These are phyloP conservation scores for Aspergillus ostianus DNA, from an alignment of 495 filamentous ascomycete species.

Conservation along the genomic window DNA sequence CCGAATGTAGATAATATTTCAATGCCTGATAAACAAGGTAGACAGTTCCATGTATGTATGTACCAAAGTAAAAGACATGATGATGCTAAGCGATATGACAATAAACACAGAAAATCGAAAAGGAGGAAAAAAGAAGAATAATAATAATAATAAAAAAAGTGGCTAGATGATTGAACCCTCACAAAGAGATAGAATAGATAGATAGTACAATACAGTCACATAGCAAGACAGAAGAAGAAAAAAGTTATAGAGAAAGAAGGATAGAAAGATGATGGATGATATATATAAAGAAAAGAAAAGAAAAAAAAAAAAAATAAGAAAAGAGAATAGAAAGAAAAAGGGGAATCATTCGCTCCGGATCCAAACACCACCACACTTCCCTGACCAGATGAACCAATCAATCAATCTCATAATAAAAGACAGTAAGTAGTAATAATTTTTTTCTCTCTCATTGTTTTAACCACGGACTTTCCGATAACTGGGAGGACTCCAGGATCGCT, in stretches of 20 bases:
- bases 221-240: slow-evolving; percentile 15
- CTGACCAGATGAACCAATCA: neutral
- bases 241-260: slow-evolving; percentile 16
- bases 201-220: neutral
- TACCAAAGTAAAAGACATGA: neutral
- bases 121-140: too few relatives aligned
- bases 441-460: slow-evolving; percentile 16
- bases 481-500: slow-evolving; percentile 83
- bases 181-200: neutral
- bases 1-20: neutral
- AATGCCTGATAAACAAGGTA: neutral
- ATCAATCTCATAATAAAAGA: neutral
- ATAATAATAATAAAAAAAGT: too few relatives aligned
- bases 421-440: neutral
- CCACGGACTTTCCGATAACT: slow-evolving; percentile 93
- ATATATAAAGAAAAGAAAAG: neutral
- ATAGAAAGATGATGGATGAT: neutral
- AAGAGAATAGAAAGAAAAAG: neutral
- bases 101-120: neutral
- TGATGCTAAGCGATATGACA: neutral
- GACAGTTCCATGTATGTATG: neutral
- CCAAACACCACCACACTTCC: neutral
- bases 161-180: neutral
- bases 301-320: neutral
- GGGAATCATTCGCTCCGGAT: neutral